A percentile compares a stretch with the other conserved stretches of the same genome.
Conservation (phyloP, 768 basidiomycete species). For the Tulasnella sp. region DNA sequence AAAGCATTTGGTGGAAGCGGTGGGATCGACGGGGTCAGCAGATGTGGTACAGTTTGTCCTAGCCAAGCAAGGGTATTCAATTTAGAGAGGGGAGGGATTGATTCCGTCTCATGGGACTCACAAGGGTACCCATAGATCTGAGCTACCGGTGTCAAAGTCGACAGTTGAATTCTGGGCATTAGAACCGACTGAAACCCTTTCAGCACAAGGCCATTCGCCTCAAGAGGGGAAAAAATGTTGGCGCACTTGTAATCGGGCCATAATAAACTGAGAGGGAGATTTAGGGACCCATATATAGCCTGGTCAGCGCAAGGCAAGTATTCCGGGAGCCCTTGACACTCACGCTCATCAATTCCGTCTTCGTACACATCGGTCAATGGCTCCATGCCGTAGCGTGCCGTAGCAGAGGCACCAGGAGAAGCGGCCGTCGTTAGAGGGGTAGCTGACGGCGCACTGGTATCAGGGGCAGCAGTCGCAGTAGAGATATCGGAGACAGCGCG, state of each 20-base stretch:
- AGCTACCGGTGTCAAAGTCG: too few species aligned
- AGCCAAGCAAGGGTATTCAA: too few species aligned
- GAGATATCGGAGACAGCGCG: too few species aligned
- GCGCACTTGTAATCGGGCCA: background rate
- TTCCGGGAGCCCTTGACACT: too few species aligned
- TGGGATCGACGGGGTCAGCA: too few species aligned
- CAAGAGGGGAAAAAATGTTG: too few species aligned
- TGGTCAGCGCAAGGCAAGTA: too few species aligned
- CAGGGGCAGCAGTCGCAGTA: background rate
- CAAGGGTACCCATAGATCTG: background rate
- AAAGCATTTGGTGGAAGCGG: background rate
- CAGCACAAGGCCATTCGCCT: background rate
- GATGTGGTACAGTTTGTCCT: too few species aligned
- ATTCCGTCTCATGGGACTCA: background rate
- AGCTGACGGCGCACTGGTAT: background rate
- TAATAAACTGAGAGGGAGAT: background rate
- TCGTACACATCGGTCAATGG: background rate
- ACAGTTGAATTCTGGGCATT: background rate
- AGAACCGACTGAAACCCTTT: background rate
- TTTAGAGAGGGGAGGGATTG: too few species aligned
- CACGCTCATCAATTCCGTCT: background rate
- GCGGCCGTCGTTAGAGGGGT: background rate
- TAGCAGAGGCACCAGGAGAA: background rate
- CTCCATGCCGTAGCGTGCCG: background rate
- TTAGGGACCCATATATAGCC: background rate